Conservation (phyloP, 1,139 yeast species). For the Chernovozyma sophiae-reginae region DNA sequence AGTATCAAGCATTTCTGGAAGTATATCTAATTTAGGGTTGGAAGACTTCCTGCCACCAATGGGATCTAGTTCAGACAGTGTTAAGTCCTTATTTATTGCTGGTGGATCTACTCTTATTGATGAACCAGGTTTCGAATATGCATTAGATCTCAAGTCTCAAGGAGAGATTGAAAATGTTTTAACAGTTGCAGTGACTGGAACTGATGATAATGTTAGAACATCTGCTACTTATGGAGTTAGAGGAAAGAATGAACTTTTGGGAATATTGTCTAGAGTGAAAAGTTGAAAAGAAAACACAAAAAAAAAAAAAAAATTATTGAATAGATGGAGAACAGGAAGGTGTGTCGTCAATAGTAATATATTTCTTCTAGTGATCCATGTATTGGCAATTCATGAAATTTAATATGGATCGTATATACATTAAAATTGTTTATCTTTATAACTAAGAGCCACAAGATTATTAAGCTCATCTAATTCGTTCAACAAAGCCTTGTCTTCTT, state of each 20-base stretch:
- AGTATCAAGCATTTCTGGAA: constrained; percentile 13
- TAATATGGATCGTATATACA: neutral
- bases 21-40: constrained; percentile 1
- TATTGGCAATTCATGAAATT: neutral
- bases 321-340: too few relatives aligned
- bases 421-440: constrained; percentile 36
- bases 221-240: constrained; percentile 66
- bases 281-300: too few relatives aligned
- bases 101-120: constrained; percentile 71
- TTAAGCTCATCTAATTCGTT: constrained; percentile 54
- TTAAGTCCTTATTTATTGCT: constrained; percentile 49
- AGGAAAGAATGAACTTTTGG: constrained; percentile 75
- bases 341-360: too few relatives aligned
- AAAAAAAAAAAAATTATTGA: too few relatives aligned
- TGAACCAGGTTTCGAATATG: constrained; percentile 65
- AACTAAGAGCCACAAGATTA: constrained; percentile 43
- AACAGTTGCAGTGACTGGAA: constrained; percentile 56
- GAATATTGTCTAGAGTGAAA: constrained; percentile 33
- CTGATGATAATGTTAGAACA: constrained; percentile 40
- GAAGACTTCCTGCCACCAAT: neutral
- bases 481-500: constrained; percentile 39
- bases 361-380: too few relatives aligned
- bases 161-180: constrained; percentile 40
- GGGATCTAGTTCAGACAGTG: constrained; percentile 3
- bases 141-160: constrained; percentile 38